phyloP scores from a whole-genome alignment of 805 yeast species.

The Candida tammaniensis region DNA sequence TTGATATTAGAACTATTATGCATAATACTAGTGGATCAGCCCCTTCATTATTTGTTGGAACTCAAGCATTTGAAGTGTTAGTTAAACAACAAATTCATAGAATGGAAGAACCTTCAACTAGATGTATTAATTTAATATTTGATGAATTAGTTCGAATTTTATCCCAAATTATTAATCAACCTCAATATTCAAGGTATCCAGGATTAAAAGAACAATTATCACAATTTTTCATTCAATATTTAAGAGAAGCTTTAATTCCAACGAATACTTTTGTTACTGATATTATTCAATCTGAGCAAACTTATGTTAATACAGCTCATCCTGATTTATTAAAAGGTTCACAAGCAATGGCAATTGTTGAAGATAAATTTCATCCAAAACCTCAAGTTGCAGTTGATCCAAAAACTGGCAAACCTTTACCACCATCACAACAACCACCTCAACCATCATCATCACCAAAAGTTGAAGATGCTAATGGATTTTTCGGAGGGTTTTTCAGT shows the following conservation, averaged over 20 bases:
- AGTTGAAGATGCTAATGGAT: slow-evolving; percentile 63
- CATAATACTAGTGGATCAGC: slow-evolving; percentile 96
- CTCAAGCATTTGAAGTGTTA: slow-evolving; percentile 93
- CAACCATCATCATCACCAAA: slow-evolving; percentile 12
- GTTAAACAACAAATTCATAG: slow-evolving; percentile 92
- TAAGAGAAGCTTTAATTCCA: slow-evolving; percentile 78
- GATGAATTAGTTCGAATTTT: slow-evolving; percentile 93
- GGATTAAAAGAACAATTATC: slow-evolving; percentile 83
- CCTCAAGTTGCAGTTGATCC: slow-evolving; percentile 82
- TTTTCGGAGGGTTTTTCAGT: slow-evolving; percentile 93
- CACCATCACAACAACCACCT: slow-evolving; percentile 37
- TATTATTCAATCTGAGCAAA: slow-evolving; percentile 81
- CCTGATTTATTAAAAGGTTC: slow-evolving; percentile 95
- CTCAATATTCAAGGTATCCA: slow-evolving; percentile 87
- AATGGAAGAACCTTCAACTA: slow-evolving; percentile 88
- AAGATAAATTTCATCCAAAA: slow-evolving; percentile 76
- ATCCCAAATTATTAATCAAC: slow-evolving; percentile 76
- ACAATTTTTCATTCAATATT: slow-evolving; percentile 71
- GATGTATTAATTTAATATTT: slow-evolving; percentile 86
- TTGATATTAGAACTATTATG: slow-evolving; percentile 94
- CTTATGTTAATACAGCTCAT: slow-evolving; percentile 96
- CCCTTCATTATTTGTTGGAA: slow-evolving; percentile 94
- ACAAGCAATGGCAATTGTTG: slow-evolving; percentile 89
- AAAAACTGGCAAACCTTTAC: slow-evolving; percentile 81
- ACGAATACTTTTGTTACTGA: slow-evolving; percentile 84